Conservation (phyloP, 495 filamentous ascomycete species). For the Penicillium malachiteum region DNA sequence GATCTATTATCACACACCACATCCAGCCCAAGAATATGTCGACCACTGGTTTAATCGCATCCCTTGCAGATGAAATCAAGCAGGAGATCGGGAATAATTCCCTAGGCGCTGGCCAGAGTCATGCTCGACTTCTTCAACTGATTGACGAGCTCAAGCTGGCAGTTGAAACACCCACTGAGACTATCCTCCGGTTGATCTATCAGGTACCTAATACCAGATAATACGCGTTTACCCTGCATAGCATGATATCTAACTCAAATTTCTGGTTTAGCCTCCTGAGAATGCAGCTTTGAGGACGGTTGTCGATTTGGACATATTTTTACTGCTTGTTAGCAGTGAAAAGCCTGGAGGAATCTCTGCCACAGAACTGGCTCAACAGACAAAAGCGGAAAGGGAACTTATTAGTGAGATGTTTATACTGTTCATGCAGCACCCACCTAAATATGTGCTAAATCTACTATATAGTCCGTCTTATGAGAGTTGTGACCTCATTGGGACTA, state of each 20-base stretch:
- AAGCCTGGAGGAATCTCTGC: not conserved
- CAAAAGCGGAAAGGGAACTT: not conserved
- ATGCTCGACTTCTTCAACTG: constrained; percentile 12
- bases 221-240: too few relatives aligned
- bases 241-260: too few relatives aligned
- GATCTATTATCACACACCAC: too few relatives aligned
- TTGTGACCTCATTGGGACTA: constrained; percentile 9
- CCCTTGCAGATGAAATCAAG: not conserved
- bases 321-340: not conserved
- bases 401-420: not conserved
- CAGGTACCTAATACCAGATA: constrained; percentile 1
- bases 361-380: not conserved
- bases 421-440: not conserved
- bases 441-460: not conserved
- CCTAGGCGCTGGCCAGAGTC: not conserved
- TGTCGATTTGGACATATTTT: constrained; percentile 9
- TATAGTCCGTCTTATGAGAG: constrained; percentile 13
- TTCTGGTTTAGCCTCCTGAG: constrained; percentile 7
- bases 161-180: constrained; percentile 17
- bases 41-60: not conserved
- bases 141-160: constrained; percentile 13
- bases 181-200: constrained; percentile 14
- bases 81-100: not conserved
- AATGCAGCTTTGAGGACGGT: constrained; percentile 12
- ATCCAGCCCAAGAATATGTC: not conserved